Base-by-base conservation (phyloP, 805 yeast genomes). In the Yarrowia yakushimensis region DNA sequence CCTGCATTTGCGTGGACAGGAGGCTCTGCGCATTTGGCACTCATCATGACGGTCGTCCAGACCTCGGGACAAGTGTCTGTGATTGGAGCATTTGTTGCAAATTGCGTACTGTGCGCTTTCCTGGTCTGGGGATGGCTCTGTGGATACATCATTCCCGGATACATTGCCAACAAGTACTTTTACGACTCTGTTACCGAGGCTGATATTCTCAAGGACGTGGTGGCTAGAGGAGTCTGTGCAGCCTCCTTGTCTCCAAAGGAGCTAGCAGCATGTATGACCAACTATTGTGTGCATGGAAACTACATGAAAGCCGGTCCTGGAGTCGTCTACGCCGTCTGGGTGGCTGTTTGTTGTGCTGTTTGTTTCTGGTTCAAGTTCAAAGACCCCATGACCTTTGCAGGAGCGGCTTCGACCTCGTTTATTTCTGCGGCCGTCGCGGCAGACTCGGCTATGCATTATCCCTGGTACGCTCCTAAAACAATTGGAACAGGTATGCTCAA, bases 141-240 rank as follows among this genome's bases (percentile, higher is more conserved):
- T 15, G 60, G 60, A 8, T 48, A 48, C 39, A 52, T 52, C 27
- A 52, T 52, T 7, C 45, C 60, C 11, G 45, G 42, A 11, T 36
- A 52, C 25, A 52, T 52, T 18, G 45, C 42, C 60, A 52, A 52
- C 45, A 34, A 36, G 27, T 52, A 52, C 45, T 52, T 52, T 25
- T 37, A 52, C 45, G 34, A 52, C 60, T 52, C 60, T 3, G 45
- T 52, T 1, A 52, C 60, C 10, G 27, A 34, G 4, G 60, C 42
- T 2, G 60, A 52, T 12, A 48, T 48, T 22, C 2, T 48, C 5
- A 31, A 13, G n/a, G 55, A 48, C 20, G 39, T 48, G 55, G 39
- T 48, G 2, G 28, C 30, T 1, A 17, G 55, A 5, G 55, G 55
- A 10, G 39, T 48, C 3, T 48, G 55, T 22, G 31, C 55, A 4